Percentiles rank a stretch among this genome's conserved stretches.
phyloP scores from a whole-genome alignment of 1,284 basidiomycete genomes.

The Cryptococcus wingfieldii region DNA sequence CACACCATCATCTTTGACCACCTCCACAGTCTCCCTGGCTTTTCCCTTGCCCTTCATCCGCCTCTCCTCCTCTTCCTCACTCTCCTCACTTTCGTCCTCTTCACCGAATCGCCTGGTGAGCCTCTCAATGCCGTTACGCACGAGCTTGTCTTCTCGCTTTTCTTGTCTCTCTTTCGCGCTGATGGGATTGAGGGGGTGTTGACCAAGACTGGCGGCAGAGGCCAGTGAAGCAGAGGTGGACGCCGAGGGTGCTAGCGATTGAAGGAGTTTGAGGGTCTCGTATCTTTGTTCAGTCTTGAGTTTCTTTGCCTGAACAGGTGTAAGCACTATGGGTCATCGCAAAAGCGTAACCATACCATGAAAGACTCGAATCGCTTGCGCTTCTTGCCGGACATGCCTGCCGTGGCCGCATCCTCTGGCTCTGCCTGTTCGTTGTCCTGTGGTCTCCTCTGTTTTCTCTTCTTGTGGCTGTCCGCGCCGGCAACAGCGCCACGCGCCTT shows the following conservation, averaged over 20 bases:
- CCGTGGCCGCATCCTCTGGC: slow-evolving; percentile 9
- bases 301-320: slow-evolving; percentile 40
- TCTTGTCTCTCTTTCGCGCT: slow-evolving; percentile 59
- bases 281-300: slow-evolving; percentile 43
- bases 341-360: slow-evolving; percentile 58
- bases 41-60: slow-evolving; percentile 55
- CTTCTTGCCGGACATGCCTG: slow-evolving; percentile 48
- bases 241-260: slow-evolving; percentile 29
- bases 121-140: slow-evolving; percentile 63
- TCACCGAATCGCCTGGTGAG: slow-evolving; percentile 54
- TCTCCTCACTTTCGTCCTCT: slow-evolving; percentile 52
- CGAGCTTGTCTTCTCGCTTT: slow-evolving; percentile 68
- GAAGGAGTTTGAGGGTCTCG: slow-evolving; percentile 40
- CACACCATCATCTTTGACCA: slow-evolving; percentile 54
- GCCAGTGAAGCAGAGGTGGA: slow-evolving; percentile 29
- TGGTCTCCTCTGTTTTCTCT: slow-evolving; percentile 40
- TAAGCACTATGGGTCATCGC: neutral
- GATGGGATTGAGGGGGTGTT: slow-evolving; percentile 42
- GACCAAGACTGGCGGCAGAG: slow-evolving; percentile 37
- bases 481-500: slow-evolving; percentile 45
- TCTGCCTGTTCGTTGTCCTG: slow-evolving; percentile 26
- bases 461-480: slow-evolving; percentile 44
- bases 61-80: slow-evolving; percentile 52
- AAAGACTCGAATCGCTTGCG: slow-evolving; percentile 48
- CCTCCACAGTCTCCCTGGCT: slow-evolving; percentile 62